Evolutionary conservation across 106 monocot species (phyloP), one percentile per base, ranked within the genome.

Genomic region (Acorus calamus): DNA sequence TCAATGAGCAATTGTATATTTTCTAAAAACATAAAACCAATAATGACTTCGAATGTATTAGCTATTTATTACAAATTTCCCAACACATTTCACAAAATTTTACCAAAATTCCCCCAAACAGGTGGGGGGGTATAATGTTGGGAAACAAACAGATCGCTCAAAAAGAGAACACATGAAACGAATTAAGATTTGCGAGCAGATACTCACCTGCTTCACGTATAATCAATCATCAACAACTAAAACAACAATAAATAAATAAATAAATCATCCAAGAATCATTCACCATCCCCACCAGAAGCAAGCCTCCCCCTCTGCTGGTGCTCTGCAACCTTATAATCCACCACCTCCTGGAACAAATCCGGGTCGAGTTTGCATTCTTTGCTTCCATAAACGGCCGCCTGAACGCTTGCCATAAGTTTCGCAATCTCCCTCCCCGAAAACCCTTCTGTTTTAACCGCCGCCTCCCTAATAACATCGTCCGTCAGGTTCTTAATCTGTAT

Each of bases 371-470:
- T 83, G 57, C 96, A 96, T 42, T 91, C 96, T 52, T 70, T 82
- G 73, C 85, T 90, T 57, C 96, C 96, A 66, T 96, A 96, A 47
- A 96, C 91, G 0, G 91, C 85, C 60, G 96, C 96, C 62, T 96
- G 96, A 4, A 96, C 84, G n/a, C 91, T 76, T 0, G 96, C 91
- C 79, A 96, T 82, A 60, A 96, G 44, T 56, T 96, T 96, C 0
- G 96, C 96, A 13, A 96, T 91, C 66, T 96, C 96, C 60, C 96
- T 83, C 11, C 96, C 96, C 0, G 96, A 96, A 59, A 96, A 96
- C 0, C 87, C 91, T 12, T 88, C 85, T 0, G 85, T 91, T 72
- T 96, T 96, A 3, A 53, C 68, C 2, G 96, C 96, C 2, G 91
- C 96, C 44, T 87, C 91, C 58, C 68, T 66, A 11, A 96, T 69